Evolutionary conservation across 2,329 filamentous ascomycete genomes (phyloP), one percentile per base, ranked within the genome.

Genomic region (Aureobasidium musti): DNA sequence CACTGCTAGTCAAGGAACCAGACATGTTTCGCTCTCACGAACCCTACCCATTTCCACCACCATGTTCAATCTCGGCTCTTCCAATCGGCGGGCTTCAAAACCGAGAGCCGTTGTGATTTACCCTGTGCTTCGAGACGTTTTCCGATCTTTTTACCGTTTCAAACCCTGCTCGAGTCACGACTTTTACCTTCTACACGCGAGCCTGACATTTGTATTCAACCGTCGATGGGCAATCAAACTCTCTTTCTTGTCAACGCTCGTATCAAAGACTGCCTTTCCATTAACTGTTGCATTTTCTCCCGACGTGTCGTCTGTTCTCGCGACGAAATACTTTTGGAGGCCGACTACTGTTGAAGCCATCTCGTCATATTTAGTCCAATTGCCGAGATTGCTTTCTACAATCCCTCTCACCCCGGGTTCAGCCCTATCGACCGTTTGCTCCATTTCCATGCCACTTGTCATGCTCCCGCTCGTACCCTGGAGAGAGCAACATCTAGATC

Each of bases 221-320:
- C 30, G 43, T 39, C 35, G 6, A 63, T 63, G 45, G 59, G n/a
- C 59, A 63, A 63, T 63, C 59, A 63, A 63, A 63, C 59, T 63
- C 45, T 63, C 5, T 63, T 63, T 28, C 33, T 37, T 2, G 30
- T n/a, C 23, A 41, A 39, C n/a, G n/a, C 45, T 37, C 45, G 11
- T 37, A 33, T 28, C 26, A 5, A 35, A 17, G 26, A 35, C 28
- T 30, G 35, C 35, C 8, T 3, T 35, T 50, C 41, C 28, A 33
- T 35, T 5, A 37, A 60, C n/a, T 47, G 56, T 30, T 47, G 11
- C 26, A 5, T 23, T 26, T 19, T 47, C 21, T 33, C 7, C 13
- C n/a, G 33, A 3, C 4, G 5, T n/a, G 7, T n/a, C n/a, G 17
- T 5, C 19, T 19, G 41, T 19, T 26, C 4, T 39, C 19, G 23